Conservation (phyloP, 176 grass and related monocot species). For the Saccharum officinarum region DNA sequence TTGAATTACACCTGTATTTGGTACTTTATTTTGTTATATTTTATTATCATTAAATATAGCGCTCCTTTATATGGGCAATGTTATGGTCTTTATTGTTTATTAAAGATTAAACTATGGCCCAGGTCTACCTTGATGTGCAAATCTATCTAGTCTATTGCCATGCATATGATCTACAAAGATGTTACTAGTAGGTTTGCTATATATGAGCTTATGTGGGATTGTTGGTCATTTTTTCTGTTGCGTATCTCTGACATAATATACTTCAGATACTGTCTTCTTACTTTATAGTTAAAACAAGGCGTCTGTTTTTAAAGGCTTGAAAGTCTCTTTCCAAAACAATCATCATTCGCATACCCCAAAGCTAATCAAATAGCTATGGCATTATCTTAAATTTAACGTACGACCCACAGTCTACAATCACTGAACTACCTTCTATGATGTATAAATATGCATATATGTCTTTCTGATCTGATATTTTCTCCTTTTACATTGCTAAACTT, state of each 20-base stretch:
- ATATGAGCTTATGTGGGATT: background rate
- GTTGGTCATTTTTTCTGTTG: background rate
- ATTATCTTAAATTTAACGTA: background rate
- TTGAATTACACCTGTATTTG: background rate
- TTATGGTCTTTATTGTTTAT: background rate
- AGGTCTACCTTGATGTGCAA: background rate
- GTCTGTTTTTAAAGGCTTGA: background rate
- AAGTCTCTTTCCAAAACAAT: background rate
- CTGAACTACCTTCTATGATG: background rate
- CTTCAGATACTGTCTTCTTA: background rate
- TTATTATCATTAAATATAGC: background rate
- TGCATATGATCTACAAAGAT: background rate
- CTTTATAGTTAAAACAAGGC: background rate
- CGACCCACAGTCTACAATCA: background rate
- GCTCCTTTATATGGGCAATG: background rate
- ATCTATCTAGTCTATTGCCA: background rate
- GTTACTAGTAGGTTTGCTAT: background rate
- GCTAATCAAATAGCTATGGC: background rate
- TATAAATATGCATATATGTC: background rate
- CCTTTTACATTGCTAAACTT: slow-evolving; percentile 2
- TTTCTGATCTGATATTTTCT: background rate
- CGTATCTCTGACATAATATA: background rate
- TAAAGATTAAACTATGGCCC: background rate
- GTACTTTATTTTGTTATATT: slow-evolving; percentile 2
- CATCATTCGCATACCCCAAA: background rate